Conservation (phyloP, 2,329 filamentous ascomycete species). For the Colletotrichum sp. region DNA sequence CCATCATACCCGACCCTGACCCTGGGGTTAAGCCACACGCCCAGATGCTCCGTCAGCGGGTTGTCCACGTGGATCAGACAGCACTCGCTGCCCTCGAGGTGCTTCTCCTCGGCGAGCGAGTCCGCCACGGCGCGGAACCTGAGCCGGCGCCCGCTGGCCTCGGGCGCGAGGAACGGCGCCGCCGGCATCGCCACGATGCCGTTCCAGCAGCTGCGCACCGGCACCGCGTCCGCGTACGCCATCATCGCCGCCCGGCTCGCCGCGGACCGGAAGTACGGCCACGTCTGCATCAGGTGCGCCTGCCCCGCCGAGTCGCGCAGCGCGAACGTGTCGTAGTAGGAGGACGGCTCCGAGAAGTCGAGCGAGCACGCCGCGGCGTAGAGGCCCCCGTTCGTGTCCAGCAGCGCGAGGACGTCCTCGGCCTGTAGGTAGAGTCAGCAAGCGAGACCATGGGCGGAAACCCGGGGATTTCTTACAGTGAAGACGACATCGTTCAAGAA, state of each 20-base stretch:
- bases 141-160: constrained; percentile 34
- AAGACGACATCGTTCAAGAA: constrained; percentile 71
- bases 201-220: constrained; percentile 51
- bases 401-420: constrained; percentile 58
- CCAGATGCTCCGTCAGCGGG: constrained; percentile 52
- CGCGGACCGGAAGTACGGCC: constrained; percentile 62
- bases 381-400: constrained; percentile 61
- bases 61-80: constrained; percentile 80
- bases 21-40: constrained; percentile 72
- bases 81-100: constrained; percentile 80
- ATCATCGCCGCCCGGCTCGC: constrained; percentile 59
- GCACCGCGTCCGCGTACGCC: constrained; percentile 48
- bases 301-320: constrained; percentile 58
- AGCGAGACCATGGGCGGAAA: neutral
- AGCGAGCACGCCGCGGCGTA: constrained; percentile 68
- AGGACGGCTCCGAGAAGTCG: constrained; percentile 59
- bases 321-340: constrained; percentile 68
- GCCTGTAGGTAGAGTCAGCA: constrained; percentile 37
- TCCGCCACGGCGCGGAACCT: constrained; percentile 70
- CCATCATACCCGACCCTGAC: constrained; percentile 71
- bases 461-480: constrained; percentile 40
- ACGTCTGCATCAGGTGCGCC: constrained; percentile 56
- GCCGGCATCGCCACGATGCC: constrained; percentile 57
- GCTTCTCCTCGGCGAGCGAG: constrained; percentile 57
- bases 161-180: constrained; percentile 55